These are phyloP conservation scores for Alternaria gaisen DNA, from an alignment of 2,329 filamentous ascomycete species.

Conservation along the genomic window DNA sequence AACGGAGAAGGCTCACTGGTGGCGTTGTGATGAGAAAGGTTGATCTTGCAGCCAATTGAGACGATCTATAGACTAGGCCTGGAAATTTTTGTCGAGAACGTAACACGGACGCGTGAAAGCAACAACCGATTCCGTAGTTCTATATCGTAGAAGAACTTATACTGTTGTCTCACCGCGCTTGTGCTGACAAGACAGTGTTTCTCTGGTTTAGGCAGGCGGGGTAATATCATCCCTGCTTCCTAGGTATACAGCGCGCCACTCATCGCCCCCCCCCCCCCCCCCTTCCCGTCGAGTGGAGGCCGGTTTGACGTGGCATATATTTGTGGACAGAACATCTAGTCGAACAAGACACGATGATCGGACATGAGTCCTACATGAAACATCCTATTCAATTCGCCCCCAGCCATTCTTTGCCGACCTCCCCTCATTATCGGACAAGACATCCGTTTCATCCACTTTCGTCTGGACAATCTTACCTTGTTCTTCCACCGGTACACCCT, in stretches of 20 bases:
- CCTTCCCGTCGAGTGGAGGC: neutral
- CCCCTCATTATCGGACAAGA: slow-evolving; percentile 8
- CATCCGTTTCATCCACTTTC: neutral
- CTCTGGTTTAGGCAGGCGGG: neutral
- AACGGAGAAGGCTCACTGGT: neutral
- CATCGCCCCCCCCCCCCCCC: too few species aligned
- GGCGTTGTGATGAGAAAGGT: neutral
- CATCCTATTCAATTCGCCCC: neutral
- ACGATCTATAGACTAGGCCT: fast-evolving
- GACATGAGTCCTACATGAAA: neutral
- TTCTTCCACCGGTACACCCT: neutral
- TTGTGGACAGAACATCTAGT: neutral
- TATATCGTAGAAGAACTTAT: fast-evolving
- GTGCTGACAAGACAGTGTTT: neutral
- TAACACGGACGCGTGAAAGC: neutral
- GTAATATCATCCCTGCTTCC: neutral
- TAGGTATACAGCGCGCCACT: neutral
- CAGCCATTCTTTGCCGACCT: neutral
- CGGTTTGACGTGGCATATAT: neutral
- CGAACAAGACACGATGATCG: neutral
- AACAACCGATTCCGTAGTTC: fast-evolving
- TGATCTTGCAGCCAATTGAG: neutral
- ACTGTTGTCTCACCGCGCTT: neutral
- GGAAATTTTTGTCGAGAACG: neutral
- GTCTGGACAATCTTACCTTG: neutral